These are phyloP conservation scores for Stemphylium beticola DNA, from an alignment of 2,329 filamentous ascomycete genomes.

Conservation along the genomic window DNA sequence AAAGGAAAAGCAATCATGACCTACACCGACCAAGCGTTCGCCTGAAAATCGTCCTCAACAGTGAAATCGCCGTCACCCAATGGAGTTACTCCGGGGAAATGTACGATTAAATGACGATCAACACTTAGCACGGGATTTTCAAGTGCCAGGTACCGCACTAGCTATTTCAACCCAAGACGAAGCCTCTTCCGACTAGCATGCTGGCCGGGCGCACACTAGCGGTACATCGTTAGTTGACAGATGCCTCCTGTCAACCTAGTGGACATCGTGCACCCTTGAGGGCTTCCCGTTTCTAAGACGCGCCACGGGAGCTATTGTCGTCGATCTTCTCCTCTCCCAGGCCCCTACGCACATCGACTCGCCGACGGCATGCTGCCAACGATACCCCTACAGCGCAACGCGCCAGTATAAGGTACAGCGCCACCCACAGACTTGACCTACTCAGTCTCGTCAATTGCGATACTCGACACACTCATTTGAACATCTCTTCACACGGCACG, in stretches of 20 bases:
- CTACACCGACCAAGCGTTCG: not conserved
- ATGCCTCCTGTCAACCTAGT: slow-evolving; percentile 1
- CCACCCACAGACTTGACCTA: not conserved
- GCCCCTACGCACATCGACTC: not conserved
- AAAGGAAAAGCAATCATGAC: not conserved
- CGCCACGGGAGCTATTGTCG: not conserved
- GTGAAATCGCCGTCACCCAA: not conserved
- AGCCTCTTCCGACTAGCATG: slow-evolving; percentile 7
- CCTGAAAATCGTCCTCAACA: not conserved
- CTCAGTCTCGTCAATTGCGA: slow-evolving; percentile 3
- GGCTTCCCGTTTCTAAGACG: slow-evolving; percentile 10
- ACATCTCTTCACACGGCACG: slow-evolving; percentile 1
- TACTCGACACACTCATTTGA: slow-evolving; percentile 9
- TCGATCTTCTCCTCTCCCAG: not conserved
- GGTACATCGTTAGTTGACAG: slow-evolving; percentile 5
- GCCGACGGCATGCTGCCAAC: slow-evolving; percentile 2
- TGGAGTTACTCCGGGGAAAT: slow-evolving; percentile 7
- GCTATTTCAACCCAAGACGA: not conserved
- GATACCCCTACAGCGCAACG: not conserved
- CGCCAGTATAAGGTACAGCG: slow-evolving; percentile 6
- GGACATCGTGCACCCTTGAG: slow-evolving; percentile 6
- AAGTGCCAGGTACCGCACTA: slow-evolving; percentile 7
- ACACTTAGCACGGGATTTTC: not conserved
- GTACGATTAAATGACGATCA: slow-evolving; percentile 10
- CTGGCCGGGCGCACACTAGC: not conserved